phyloP scores from a whole-genome alignment of 306 rosid species.

The Fragaria ananassa region DNA sequence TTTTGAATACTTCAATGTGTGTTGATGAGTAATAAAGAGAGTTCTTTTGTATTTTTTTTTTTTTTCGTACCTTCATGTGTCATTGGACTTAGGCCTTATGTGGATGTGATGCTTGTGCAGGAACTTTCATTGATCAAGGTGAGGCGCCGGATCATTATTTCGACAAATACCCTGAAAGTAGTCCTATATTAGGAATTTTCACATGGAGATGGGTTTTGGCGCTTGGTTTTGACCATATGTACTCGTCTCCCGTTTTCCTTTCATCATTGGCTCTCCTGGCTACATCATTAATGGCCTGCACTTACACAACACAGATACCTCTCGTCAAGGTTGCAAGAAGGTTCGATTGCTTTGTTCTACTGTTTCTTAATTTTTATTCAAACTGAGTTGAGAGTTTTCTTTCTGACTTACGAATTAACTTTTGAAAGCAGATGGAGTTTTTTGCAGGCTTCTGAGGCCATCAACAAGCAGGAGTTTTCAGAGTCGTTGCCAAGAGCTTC shows the following conservation, averaged over 20 bases:
- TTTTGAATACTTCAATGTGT: neutral
- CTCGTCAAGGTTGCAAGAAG: conserved; percentile 88
- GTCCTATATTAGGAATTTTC: conserved; percentile 77
- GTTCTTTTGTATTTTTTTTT: neutral
- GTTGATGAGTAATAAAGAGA: neutral
- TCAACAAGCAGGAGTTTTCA: conserved; percentile 79
- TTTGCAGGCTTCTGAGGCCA: conserved; percentile 66
- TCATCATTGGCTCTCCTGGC: conserved; percentile 67
- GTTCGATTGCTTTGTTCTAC: conserved; percentile 33
- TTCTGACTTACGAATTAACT: conserved; percentile 21
- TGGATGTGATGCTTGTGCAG: conserved; percentile 37
- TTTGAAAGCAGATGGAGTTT: conserved; percentile 69
- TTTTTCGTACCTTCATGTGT: neutral
- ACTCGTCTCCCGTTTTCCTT: conserved; percentile 72
- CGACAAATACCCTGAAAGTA: conserved; percentile 76
- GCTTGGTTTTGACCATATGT: conserved; percentile 95
- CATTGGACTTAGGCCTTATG: conserved; percentile 22
- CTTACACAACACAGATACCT: conserved; percentile 92
- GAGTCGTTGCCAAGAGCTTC: conserved; percentile 80
- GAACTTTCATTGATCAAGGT: conserved; percentile 89
- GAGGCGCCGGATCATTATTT: conserved; percentile 74
- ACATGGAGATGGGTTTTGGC: conserved; percentile 96
- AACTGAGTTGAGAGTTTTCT: conserved; percentile 11
- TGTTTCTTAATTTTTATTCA: neutral
- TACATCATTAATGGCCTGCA: conserved; percentile 90